A percentile compares a stretch with the other conserved stretches of the same genome.
Conservation (phyloP, 148 eudicot species). For the Dianthus caryophyllus region DNA sequence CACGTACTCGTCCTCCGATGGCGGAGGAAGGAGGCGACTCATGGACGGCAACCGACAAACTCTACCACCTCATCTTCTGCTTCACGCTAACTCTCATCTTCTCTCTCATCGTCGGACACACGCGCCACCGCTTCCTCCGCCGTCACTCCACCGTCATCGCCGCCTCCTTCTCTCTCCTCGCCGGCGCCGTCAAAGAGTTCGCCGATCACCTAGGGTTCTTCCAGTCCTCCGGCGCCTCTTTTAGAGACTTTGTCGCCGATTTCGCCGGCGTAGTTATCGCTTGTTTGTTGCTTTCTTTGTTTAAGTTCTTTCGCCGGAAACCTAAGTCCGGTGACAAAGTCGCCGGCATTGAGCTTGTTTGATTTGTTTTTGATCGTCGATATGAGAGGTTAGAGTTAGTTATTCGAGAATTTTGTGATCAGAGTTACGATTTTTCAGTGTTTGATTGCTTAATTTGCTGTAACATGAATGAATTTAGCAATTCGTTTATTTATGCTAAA, state of each 20-base stretch:
- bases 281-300: conserved; percentile 19
- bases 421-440: no score
- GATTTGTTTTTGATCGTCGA: conserved; percentile 20
- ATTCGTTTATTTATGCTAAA: background rate
- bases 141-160: conserved; percentile 44
- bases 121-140: conserved; percentile 42
- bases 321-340: conserved; percentile 18
- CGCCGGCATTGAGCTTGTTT: conserved; percentile 29
- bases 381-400: background rate
- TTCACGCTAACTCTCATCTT: conserved; percentile 48
- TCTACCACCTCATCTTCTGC: conserved; percentile 60
- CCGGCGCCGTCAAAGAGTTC: conserved; percentile 74
- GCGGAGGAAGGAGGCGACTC: conserved; percentile 31
- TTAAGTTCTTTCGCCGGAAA: conserved; percentile 11
- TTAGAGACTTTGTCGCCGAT: conserved; percentile 57
- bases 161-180: conserved; percentile 46
- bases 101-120: conserved; percentile 38
- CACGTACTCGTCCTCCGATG: background rate
- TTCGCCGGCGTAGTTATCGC: conserved; percentile 48
- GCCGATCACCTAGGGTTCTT: conserved; percentile 74
- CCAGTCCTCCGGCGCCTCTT: conserved; percentile 69
- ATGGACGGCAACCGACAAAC: conserved; percentile 66
- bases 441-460: background rate
- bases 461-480: background rate
- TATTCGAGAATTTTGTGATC: no score